Base-by-base conservation (phyloP, 148 eudicot genomes). In the Rhododendron henanense region DNA sequence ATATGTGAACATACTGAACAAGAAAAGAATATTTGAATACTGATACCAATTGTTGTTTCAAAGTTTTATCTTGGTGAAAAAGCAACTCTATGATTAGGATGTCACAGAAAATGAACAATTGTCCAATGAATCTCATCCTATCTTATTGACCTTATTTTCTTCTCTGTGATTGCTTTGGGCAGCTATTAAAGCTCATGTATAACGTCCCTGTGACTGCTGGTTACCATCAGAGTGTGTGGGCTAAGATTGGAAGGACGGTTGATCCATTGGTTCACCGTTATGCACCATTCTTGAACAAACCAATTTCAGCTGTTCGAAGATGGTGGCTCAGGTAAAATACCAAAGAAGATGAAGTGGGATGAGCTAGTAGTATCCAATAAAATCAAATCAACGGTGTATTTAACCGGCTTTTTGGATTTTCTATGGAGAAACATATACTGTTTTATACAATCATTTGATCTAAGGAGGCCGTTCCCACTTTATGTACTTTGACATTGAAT, bases 131-230 rank as follows among this genome's bases (percentile, higher is more conserved):
- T 79, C 19, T 25, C 41, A 31, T 51, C 41, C 33, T 10, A 25
- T 50, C 10, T 53, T 35, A 50, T 59, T 18, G n/a, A 11, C 53
- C 84, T 31, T 45, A 3, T 2, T 33, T 23, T 53, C 31, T 82
- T 89, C 71, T 55, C 63, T 63, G 51, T 51, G 45, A 3, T 76
- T 67, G 59, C 57, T 65, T 48, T 65, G 88, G 82, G 91, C 98
- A 97, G 99, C 88, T 97, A 48, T 90, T 97, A 85, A 97, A 94
- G 93, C 98, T 97, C 74, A 97, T 97, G 99, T 97, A 97, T 88
- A 94, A 95, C 47, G 96, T 94, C 61, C 98, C 99, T 82, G 96
- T 89, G 78, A 92, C 98, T 44, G 94, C 95, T 55, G 88, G 96
- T 37, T 92, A 95, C 90, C 99, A 97, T 89, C 96, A 90, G 88